A percentile compares a stretch with the other conserved stretches of the same genome.
Conservation (phyloP, 257 asterid genomes). For the Haberlea rhodopensis region DNA sequence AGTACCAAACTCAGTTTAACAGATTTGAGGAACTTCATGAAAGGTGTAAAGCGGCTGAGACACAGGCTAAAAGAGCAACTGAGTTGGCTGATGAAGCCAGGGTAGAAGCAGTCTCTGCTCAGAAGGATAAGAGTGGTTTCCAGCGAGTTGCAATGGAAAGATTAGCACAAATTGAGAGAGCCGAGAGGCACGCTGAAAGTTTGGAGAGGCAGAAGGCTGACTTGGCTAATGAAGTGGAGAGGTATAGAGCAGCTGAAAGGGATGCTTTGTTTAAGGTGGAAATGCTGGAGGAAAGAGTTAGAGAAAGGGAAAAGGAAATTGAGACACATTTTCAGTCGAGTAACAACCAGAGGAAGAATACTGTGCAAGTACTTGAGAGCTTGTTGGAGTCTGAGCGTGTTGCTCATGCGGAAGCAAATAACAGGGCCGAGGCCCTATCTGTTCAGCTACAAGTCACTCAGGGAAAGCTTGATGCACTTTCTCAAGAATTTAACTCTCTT, state of each 20-base stretch:
- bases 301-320: conserved; percentile 76
- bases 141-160: conserved; percentile 84
- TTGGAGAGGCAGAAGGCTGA: conserved; percentile 65
- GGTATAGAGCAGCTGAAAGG: conserved; percentile 57
- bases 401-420: conserved; percentile 83
- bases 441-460: conserved; percentile 83
- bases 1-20: conserved; percentile 57
- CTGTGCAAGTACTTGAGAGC: conserved; percentile 72
- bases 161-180: conserved; percentile 73
- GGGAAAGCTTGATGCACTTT: conserved; percentile 64
- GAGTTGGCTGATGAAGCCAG: conserved; percentile 92
- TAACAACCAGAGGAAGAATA: conserved; percentile 66
- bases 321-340: conserved; percentile 63
- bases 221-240: conserved; percentile 53
- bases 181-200: conserved; percentile 65
- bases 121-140: conserved; percentile 65
- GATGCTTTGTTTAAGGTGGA: conserved; percentile 68
- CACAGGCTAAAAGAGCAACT: conserved; percentile 75
- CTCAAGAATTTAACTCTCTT: conserved; percentile 70
- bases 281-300: conserved; percentile 61
- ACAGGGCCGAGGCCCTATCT: conserved; percentile 81
- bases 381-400: conserved; percentile 74
- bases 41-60: conserved; percentile 83
- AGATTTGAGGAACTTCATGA: conserved; percentile 78
- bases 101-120: conserved; percentile 83